Evolutionary conservation across 768 basidiomycete species (phyloP).

Genomic region (Lactifluus echinatus): DNA sequence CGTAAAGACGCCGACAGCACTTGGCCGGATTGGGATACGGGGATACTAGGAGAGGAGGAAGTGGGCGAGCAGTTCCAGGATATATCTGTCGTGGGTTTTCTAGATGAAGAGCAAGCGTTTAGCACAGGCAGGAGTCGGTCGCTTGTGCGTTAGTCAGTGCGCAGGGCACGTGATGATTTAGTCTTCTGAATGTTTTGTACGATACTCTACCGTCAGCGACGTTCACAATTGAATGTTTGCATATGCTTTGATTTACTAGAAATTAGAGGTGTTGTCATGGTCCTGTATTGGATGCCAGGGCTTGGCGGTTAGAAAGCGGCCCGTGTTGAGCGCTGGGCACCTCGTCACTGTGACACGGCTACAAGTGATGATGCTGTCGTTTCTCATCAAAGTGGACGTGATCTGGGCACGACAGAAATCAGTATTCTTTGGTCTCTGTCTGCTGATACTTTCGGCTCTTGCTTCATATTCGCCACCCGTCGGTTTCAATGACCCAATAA

Average conservation of each 20-base stretch:
- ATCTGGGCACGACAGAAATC: background rate
- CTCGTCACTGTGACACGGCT: no score
- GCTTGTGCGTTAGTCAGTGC: background rate
- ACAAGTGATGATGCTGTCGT: no score
- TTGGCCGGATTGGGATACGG: constrained; percentile 28
- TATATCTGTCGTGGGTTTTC: constrained; percentile 28
- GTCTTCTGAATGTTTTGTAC: background rate
- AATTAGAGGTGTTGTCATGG: no score
- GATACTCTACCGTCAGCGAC: background rate
- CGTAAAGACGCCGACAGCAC: constrained; percentile 19
- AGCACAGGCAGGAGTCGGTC: constrained; percentile 14
- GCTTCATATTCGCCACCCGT: constrained; percentile 7
- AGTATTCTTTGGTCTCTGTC: background rate
- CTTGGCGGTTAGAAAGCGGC: no score
- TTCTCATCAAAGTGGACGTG: background rate
- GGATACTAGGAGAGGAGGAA: constrained; percentile 27
- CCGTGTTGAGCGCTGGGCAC: no score
- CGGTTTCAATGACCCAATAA: constrained; percentile 25
- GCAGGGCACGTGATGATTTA: background rate
- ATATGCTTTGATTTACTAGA: background rate
- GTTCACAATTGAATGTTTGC: background rate
- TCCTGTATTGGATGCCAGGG: no score
- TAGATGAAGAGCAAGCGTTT: constrained; percentile 29
- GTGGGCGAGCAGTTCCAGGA: constrained; percentile 32
- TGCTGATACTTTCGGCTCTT: constrained; percentile 2